These are phyloP conservation scores for Tolypocladium amazonense DNA, from an alignment of 2,329 filamentous ascomycete genomes.

Conservation along the genomic window DNA sequence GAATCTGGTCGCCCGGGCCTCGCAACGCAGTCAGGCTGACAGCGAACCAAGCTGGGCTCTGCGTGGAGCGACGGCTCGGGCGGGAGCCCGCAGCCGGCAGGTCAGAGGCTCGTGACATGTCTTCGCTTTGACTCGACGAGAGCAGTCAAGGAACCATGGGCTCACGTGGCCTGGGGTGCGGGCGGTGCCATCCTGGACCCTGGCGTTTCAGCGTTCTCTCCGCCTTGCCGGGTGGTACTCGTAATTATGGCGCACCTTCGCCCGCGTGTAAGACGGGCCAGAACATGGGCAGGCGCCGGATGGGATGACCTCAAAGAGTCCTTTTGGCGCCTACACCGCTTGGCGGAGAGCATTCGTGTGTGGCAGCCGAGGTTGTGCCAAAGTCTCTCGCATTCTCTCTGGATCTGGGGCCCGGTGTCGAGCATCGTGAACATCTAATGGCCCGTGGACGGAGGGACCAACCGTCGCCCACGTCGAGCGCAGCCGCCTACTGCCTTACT, in stretches of 20 bases:
- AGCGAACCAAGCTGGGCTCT: not conserved
- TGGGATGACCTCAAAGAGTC: not conserved
- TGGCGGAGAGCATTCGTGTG: not conserved
- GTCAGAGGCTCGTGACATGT: not conserved
- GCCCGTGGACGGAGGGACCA: not conserved
- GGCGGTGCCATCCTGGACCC: not conserved
- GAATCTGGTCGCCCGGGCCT: not conserved
- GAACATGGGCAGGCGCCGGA: not conserved
- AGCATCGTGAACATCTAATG: not conserved
- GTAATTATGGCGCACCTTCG: not conserved
- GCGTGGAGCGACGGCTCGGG: not conserved
- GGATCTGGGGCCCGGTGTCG: not conserved
- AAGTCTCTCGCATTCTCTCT: not conserved
- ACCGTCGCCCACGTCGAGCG: not conserved
- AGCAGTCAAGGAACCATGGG: not conserved
- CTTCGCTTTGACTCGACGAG: not conserved
- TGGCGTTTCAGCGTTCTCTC: slow-evolving; percentile 2
- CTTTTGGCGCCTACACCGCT: not conserved
- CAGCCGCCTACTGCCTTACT: not conserved
- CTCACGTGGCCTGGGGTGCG: not conserved
- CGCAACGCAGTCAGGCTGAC: not conserved
- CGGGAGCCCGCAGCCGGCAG: not conserved
- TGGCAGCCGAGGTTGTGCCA: not conserved
- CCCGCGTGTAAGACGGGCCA: not conserved
- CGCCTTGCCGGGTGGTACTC: not conserved